Conservation (phyloP, 1,284 basidiomycete genomes). For the Coriolopsis trogii region DNA sequence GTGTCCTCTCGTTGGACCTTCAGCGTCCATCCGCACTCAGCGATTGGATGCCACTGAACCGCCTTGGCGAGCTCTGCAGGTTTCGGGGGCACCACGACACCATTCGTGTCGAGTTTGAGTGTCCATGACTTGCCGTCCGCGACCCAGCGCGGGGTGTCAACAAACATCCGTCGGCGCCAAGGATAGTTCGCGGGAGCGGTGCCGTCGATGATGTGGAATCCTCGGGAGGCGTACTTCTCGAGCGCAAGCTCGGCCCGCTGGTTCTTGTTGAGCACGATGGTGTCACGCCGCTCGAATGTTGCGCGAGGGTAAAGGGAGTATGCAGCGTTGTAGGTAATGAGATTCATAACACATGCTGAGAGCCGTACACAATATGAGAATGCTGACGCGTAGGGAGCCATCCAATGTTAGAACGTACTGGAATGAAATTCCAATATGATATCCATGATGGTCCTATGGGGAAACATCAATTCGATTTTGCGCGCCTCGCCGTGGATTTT, state of each 20-base stretch:
- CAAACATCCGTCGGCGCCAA: not conserved
- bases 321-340: conserved; percentile 2
- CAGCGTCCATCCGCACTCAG: conserved; percentile 27
- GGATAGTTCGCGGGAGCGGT: not conserved
- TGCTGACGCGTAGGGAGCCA: no score
- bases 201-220: not conserved
- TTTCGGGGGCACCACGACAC: conserved; percentile 21
- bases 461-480: conserved; percentile 3
- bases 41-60: conserved; percentile 26
- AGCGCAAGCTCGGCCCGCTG: not conserved
- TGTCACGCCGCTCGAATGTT: not conserved
- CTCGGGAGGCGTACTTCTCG: not conserved
- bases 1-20: no score
- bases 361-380: not conserved
- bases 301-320: conserved; percentile 6
- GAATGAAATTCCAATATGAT: conserved; percentile 3
- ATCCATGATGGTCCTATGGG: not conserved
- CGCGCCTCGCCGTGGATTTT: not conserved
- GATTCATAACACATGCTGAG: conserved; percentile 9
- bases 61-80: conserved; percentile 17
- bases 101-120: conserved; percentile 28
- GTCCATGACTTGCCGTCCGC: conserved; percentile 31
- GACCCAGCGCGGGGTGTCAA: conserved; percentile 23
- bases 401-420: not conserved
- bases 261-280: not conserved